These are phyloP conservation scores for Ampelocalamus luodianensis DNA, from an alignment of 176 grass and related monocot genomes.

Conservation along the genomic window DNA sequence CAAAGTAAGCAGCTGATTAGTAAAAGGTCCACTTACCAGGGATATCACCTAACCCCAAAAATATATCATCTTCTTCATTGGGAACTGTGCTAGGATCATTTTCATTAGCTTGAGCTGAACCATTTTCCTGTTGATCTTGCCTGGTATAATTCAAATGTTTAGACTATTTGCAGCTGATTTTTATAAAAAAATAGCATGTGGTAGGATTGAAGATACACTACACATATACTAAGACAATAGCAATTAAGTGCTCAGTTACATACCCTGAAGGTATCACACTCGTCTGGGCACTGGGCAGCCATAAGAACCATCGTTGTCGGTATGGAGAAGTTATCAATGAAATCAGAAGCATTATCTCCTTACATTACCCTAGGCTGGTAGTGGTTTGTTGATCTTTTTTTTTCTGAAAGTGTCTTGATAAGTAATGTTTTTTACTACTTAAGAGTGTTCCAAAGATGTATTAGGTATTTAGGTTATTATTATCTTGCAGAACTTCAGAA, in stretches of 20 bases:
- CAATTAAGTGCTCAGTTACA: background rate
- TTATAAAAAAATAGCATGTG: slow-evolving; percentile 4
- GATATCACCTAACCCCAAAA: slow-evolving; percentile 88
- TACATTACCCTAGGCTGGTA: background rate
- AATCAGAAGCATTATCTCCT: background rate
- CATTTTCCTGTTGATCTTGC: slow-evolving; percentile 80
- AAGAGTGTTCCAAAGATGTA: background rate
- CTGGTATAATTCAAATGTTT: slow-evolving; percentile 49
- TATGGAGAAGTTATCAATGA: background rate
- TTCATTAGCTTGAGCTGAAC: slow-evolving; percentile 56
- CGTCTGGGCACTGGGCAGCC: background rate
- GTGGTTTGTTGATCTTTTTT: background rate
- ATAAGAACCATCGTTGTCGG: background rate
- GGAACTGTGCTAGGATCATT: slow-evolving; percentile 47
- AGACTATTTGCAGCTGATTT: slow-evolving; percentile 20
- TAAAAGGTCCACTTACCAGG: slow-evolving; percentile 57
- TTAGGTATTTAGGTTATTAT: background rate
- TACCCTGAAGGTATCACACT: background rate
- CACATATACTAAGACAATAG: slow-evolving; percentile 17
- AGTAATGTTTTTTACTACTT: background rate
- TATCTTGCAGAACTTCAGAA: background rate
- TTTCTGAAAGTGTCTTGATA: background rate
- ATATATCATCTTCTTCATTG: slow-evolving; percentile 71
- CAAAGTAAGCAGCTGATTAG: slow-evolving; percentile 23
- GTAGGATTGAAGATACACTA: background rate